Evolutionary conservation across 768 basidiomycete genomes (phyloP), one percentile per base, ranked within the genome.

Genomic region (Leccinum disarticulatum): DNA sequence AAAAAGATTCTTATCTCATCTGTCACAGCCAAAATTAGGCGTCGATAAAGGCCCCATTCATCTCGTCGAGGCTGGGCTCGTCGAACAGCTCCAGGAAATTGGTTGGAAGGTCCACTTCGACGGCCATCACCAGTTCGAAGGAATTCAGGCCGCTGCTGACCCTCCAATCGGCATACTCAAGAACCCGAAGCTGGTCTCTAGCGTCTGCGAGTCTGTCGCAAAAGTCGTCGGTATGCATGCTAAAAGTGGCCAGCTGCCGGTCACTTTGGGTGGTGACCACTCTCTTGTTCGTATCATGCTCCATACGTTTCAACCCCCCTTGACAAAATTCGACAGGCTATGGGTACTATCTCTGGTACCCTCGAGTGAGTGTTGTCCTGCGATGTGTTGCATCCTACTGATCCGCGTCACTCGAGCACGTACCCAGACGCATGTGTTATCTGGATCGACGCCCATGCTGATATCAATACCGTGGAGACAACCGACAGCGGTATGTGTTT

Each of bases 391-490:
- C 48, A 31, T 56, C 28, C 54, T 30, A 36, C 54, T 62, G 27
- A 68, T 56, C 54, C 47, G 13, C 19, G 22, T 25, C 27, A 41
- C 56, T 61, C 27, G 53, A 93, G 91, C 58, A 78, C 80, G 50
- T 81, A 91, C 69, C 87, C 90, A 13, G 84, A 93, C 30, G 87
- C 91, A 25, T 91, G 92, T 70, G 87, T 99, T 36, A 78, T 99
- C 61, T 98, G 97, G 97, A 80, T 98, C 60, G 97, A 99, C 71
- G 97, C 97, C 3, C 97, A 98, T 68, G 90, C 94, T 19, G 97
- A 98, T 72, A 93, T 99, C 77, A 98, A 99, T 75, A 97, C 95
- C 6, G 77, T 82, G 11, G 85, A 88, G 57, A 85, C 91, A 15
- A 95, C 95, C 19, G 87, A 77, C 47, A 86, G 89, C 66, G 89